A percentile compares a stretch with the other conserved stretches of the same genome.
Conservation (phyloP, 306 rosid genomes). For the Astragalus membranaceus region DNA sequence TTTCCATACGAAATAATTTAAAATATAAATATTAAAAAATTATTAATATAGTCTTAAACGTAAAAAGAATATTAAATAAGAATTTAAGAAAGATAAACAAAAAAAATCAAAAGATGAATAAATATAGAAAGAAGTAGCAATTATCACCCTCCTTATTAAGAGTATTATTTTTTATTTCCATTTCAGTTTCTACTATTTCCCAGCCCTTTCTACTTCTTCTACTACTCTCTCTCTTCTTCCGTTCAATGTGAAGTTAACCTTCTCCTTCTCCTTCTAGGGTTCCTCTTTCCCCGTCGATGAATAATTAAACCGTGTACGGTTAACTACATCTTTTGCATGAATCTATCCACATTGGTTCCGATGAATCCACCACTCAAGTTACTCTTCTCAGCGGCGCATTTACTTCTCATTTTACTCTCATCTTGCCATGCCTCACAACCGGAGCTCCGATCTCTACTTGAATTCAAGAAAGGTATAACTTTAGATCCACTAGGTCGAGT, state of each 20-base stretch:
- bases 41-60: too few species aligned
- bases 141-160: too few species aligned
- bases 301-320: constrained; percentile 30
- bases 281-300: constrained; percentile 37
- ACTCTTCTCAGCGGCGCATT: background rate
- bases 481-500: constrained; percentile 45
- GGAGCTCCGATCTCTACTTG: constrained; percentile 80
- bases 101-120: too few species aligned
- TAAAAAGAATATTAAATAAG: too few species aligned
- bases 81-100: too few species aligned
- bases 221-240: constrained; percentile 3
- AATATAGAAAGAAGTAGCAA: too few species aligned
- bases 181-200: too few species aligned
- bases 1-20: too few species aligned
- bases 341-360: constrained; percentile 33
- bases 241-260: background rate
- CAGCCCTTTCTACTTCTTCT: too few species aligned
- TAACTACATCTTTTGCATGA: background rate
- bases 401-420: constrained; percentile 2
- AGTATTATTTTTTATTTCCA: too few species aligned
- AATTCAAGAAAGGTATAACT: constrained; percentile 79
- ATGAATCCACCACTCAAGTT: constrained; percentile 45
- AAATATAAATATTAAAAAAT: too few species aligned
- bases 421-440: constrained; percentile 30
- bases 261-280: constrained; percentile 47